Percentiles rank a stretch among this genome's conserved stretches.
Evolutionary conservation across 2,329 filamentous ascomycete species (phyloP).

Genomic region (Verticillium dahliae): DNA sequence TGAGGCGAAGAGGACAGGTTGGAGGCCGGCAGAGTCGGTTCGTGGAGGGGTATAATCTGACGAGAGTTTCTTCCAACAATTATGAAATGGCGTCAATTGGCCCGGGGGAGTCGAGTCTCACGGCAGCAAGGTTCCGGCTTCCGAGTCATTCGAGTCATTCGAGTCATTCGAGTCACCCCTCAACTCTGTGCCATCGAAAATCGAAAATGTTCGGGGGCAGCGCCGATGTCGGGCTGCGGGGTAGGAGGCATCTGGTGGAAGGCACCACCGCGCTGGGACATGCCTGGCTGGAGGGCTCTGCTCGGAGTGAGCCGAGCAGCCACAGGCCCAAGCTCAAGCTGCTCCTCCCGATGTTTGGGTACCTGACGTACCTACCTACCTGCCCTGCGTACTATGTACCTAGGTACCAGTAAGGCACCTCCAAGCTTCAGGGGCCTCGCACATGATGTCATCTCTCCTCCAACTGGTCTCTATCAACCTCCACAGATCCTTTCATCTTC

Average conservation of each 20-base stretch:
- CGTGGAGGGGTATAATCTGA: background rate
- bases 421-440: background rate
- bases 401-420: too few relatives aligned
- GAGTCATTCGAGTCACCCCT: background rate
- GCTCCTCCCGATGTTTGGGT: too few relatives aligned
- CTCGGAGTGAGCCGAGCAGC: background rate
- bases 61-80: background rate
- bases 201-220: background rate
- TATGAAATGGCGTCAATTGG: background rate
- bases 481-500: too few relatives aligned
- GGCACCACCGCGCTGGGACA: background rate
- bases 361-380: too few relatives aligned
- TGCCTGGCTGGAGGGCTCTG: background rate
- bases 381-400: too few relatives aligned
- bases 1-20: background rate
- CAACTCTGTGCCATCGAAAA: background rate
- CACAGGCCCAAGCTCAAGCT: background rate
- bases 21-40: background rate
- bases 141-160: background rate
- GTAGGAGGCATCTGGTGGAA: background rate
- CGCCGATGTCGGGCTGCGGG: constrained; percentile 1
- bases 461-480: too few relatives aligned
- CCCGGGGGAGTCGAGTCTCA: background rate
- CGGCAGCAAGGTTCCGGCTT: background rate
- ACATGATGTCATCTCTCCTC: too few relatives aligned